phyloP scores from a whole-genome alignment of 306 rosid genomes.

The Geum urbanum region DNA sequence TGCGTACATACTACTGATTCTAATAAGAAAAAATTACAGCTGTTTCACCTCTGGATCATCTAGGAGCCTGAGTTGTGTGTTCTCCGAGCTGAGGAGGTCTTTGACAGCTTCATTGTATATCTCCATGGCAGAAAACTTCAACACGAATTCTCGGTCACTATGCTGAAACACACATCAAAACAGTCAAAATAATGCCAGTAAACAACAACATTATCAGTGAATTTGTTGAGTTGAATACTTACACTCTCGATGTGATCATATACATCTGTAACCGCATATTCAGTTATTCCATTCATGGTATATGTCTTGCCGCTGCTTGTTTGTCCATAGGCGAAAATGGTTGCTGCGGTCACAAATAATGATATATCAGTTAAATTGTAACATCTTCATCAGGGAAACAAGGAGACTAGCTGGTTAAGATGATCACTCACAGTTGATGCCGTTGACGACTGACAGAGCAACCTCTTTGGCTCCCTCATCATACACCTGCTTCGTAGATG shows the following conservation, averaged over 20 bases:
- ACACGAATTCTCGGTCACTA: slow-evolving; percentile 54
- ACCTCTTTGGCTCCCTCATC: slow-evolving; percentile 78
- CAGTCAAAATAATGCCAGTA: slow-evolving; percentile 18
- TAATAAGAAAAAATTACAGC: not conserved
- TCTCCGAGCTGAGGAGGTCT: slow-evolving; percentile 60
- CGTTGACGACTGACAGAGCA: slow-evolving; percentile 74
- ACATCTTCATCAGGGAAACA: slow-evolving; percentile 9
- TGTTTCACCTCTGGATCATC: slow-evolving; percentile 85
- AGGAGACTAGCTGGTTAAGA: not conserved
- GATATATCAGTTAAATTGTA: slow-evolving; percentile 14
- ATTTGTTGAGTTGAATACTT: not conserved
- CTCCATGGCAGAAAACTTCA: slow-evolving; percentile 91
- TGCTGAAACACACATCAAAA: slow-evolving; percentile 44
- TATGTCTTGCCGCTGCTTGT: slow-evolving; percentile 98
- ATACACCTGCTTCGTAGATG: slow-evolving; percentile 63
- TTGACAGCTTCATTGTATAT: slow-evolving; percentile 85
- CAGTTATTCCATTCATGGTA: slow-evolving; percentile 81
- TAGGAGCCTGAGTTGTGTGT: slow-evolving; percentile 61
- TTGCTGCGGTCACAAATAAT: no score
- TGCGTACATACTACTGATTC: not conserved
- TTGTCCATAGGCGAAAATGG: slow-evolving; percentile 91
- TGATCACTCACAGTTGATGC: slow-evolving; percentile 72
- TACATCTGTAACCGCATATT: slow-evolving; percentile 63
- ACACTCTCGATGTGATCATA: slow-evolving; percentile 62
- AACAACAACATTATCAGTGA: not conserved